Conservation (phyloP, 805 yeast genomes). For the Wickerhamomyces pijperi region DNA sequence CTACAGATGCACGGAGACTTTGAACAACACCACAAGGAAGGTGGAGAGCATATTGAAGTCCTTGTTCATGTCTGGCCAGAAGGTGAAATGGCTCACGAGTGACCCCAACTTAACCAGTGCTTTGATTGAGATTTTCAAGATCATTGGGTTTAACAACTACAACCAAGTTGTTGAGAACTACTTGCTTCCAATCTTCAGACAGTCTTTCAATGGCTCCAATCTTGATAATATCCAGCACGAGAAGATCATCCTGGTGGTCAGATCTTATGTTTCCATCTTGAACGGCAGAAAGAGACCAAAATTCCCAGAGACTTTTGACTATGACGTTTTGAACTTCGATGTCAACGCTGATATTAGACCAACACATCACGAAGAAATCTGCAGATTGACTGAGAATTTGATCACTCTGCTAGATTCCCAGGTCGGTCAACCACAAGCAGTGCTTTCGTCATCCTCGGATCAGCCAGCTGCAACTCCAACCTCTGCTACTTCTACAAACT, state of each 20-base stretch:
- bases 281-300: slow-evolving; percentile 59
- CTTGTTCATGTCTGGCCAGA: slow-evolving; percentile 44
- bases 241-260: slow-evolving; percentile 54
- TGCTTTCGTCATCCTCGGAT: slow-evolving; percentile 14
- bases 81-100: slow-evolving; percentile 67
- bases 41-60: slow-evolving; percentile 53
- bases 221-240: slow-evolving; percentile 63
- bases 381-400: slow-evolving; percentile 42
- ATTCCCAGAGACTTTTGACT: slow-evolving; percentile 47
- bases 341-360: slow-evolving; percentile 19
- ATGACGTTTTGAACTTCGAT: slow-evolving; percentile 20
- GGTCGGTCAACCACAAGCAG: slow-evolving; percentile 30
- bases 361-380: slow-evolving; percentile 60
- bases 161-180: slow-evolving; percentile 74
- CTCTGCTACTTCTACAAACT: slow-evolving; percentile 22
- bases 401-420: slow-evolving; percentile 49
- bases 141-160: slow-evolving; percentile 68
- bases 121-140: slow-evolving; percentile 61
- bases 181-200: slow-evolving; percentile 55
- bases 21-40: slow-evolving; percentile 76
- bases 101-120: slow-evolving; percentile 55
- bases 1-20: slow-evolving; percentile 76
- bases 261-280: slow-evolving; percentile 61
- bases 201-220: slow-evolving; percentile 43
- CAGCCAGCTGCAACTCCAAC: slow-evolving; percentile 15